These are phyloP conservation scores for Juncus inflexus DNA, from an alignment of 176 grass and related monocot species.

Conservation along the genomic window DNA sequence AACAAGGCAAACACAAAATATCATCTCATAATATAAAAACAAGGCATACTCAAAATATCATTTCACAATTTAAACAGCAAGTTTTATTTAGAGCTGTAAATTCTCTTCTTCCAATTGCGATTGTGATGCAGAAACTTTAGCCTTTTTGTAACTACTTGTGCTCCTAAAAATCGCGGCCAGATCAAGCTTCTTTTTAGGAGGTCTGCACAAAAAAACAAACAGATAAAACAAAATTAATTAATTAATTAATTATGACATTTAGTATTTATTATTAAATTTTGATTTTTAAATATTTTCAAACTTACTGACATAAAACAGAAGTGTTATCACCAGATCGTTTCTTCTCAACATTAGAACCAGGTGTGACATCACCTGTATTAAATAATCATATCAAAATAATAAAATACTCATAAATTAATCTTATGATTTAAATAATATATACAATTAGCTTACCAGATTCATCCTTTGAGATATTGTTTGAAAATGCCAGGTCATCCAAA, in stretches of 20 bases:
- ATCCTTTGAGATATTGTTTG: too few species aligned
- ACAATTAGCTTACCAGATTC: too few species aligned
- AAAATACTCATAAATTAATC: too few species aligned
- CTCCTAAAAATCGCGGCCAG: slow-evolving; percentile 58
- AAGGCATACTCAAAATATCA: background rate
- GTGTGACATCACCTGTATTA: too few species aligned
- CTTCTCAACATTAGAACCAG: too few species aligned
- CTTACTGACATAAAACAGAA: background rate
- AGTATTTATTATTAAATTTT: background rate
- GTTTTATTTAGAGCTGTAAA: slow-evolving; percentile 27
- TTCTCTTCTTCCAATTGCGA: slow-evolving; percentile 42
- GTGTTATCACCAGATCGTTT: too few species aligned
- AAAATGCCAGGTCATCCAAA: too few species aligned
- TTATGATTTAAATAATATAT: too few species aligned
- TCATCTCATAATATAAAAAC: too few species aligned
- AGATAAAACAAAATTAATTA: slow-evolving; percentile 16
- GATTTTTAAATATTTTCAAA: slow-evolving; percentile 2
- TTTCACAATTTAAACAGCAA: background rate
- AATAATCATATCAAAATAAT: too few species aligned
- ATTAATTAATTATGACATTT: background rate
- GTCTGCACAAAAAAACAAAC: slow-evolving; percentile 41
- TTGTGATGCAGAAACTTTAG: slow-evolving; percentile 42
- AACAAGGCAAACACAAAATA: background rate
- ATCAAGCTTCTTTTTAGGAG: slow-evolving; percentile 28
- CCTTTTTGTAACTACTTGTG: slow-evolving; percentile 74